Conservation (phyloP, 140 eudicot species). For the Anethum foeniculum region DNA sequence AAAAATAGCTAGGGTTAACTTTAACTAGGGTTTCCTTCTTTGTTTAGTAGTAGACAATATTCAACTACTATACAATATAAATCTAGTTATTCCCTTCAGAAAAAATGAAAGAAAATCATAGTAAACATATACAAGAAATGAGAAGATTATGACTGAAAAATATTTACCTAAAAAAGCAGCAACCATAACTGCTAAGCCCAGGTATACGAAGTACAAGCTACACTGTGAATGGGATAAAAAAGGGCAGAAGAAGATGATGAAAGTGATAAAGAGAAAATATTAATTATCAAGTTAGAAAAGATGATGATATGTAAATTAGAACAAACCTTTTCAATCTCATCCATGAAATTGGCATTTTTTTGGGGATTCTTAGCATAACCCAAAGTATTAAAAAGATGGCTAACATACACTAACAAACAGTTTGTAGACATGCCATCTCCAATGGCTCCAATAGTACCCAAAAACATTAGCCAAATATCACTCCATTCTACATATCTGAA, state of each 20-base stretch:
- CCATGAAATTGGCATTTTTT: conserved; percentile 51
- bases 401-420: conserved; percentile 56
- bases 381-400: conserved; percentile 68
- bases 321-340: conserved; percentile 60
- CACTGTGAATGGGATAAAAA: conserved; percentile 61
- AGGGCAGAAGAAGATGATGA: not conserved
- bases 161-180: conserved; percentile 78
- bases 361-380: conserved; percentile 56
- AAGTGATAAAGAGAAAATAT: not conserved
- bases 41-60: not conserved
- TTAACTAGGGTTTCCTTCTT: not conserved
- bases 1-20: not conserved
- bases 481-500: conserved; percentile 65
- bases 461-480: conserved; percentile 53
- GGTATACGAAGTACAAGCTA: conserved; percentile 75
- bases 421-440: conserved; percentile 97
- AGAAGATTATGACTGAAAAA: not conserved
- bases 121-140: not conserved
- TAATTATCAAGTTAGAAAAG: not conserved
- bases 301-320: not conserved
- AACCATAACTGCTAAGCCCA: conserved; percentile 77
- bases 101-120: not conserved
- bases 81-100: not conserved
- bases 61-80: not conserved
- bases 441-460: conserved; percentile 88